phyloP scores from a whole-genome alignment of 2,329 filamentous ascomycete genomes.

The Pseudogymnoascus sp. region DNA sequence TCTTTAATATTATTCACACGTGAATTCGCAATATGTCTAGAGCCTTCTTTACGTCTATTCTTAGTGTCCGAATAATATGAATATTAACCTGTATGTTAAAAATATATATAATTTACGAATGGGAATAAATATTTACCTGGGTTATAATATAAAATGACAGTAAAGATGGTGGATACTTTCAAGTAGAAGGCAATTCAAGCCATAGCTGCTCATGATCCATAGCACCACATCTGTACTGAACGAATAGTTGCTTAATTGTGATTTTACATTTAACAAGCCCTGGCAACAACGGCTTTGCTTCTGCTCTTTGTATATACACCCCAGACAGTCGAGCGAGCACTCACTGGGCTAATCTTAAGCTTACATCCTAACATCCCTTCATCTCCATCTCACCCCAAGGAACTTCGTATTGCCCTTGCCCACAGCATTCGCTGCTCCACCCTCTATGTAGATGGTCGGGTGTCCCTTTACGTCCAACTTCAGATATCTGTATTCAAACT shows the following conservation, averaged over 20 bases:
- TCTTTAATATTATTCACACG: neutral
- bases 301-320: conserved; percentile 5
- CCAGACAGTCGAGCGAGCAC: neutral
- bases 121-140: neutral
- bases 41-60: neutral
- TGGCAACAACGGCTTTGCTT: neutral
- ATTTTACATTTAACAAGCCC: neutral
- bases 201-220: neutral
- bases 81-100: neutral
- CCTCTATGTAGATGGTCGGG: conserved; percentile 58
- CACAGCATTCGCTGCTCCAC: conserved; percentile 31
- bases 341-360: conserved; percentile 3
- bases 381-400: conserved; percentile 24
- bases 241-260: neutral
- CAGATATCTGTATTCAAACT: conserved; percentile 75
- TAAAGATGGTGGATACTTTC: neutral
- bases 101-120: neutral
- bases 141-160: neutral
- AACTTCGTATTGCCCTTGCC: conserved; percentile 27
- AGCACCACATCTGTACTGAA: neutral
- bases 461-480: conserved; percentile 73
- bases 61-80: neutral
- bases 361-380: neutral
- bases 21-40: neutral
- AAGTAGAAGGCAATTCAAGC: neutral